Base-by-base conservation (phyloP, 805 yeast genomes). In the Teunomyces gatunensis region DNA sequence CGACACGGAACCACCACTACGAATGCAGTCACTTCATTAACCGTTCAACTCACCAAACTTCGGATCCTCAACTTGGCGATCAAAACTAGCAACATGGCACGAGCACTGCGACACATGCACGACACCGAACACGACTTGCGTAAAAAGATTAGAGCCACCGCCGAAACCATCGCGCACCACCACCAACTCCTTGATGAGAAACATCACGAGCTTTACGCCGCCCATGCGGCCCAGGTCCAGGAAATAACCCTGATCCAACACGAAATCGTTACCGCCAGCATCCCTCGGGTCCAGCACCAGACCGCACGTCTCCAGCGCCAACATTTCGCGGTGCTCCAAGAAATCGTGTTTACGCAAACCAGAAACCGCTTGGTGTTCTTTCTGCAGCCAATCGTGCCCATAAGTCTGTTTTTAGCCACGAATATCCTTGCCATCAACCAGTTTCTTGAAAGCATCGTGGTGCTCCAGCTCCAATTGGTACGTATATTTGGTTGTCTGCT, bases 41-140 rank as follows among this genome's bases (percentile, higher is more conserved):
- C 69, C 2, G 47, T 65, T 4, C 72, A 68, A 42, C 55, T 72
- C 36, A 58, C 61, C 29, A 69, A 64, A 48, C 54, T 69, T 12
- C 61, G 63, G 33, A 25, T 55, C 4, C n/a, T 52, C 28, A 52
- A 54, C n/a, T 40, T 57, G n/a, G 49, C 49, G 29, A 44, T 55
- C 10, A 48, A 49, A 29, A 58, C 57, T 27, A 54, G 45, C 25
- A 44, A 49, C 6, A 39, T 50, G 7, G 10, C 18, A 3, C 39
- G 37, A 6, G n/a, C 40, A 5, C 3, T 37, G 6, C 17, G 23
- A 6, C 29, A 23, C 13, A 6, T 23, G 4, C 5, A n/a, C 15
- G 25, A 32, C 10, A 13, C 6, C 11, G 28, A 21, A 5, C 21
- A 5, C 6, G 33, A 12, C 6, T 17, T 42, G 17, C 17, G 11